Percentiles rank a stretch among this genome's conserved stretches.
Conservation (phyloP, 2,329 filamentous ascomycete species). For the Aureobasidium sp. region DNA sequence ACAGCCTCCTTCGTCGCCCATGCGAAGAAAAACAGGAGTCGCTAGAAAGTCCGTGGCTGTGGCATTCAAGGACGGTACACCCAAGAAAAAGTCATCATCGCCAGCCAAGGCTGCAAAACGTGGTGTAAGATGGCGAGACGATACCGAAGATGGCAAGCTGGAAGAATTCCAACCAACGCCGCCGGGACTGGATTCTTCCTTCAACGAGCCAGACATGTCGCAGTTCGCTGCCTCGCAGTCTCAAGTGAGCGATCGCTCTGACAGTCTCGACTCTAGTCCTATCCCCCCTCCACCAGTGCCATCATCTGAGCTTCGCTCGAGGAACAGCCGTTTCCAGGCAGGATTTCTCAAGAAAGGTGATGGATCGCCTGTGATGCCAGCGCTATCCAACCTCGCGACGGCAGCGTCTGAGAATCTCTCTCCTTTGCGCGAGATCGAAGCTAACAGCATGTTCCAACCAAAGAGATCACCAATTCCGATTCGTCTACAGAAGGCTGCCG, state of each 20-base stretch:
- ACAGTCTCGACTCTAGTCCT: slow-evolving; percentile 43
- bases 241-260: slow-evolving; percentile 14
- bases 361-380: slow-evolving; percentile 46
- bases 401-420: slow-evolving; percentile 47
- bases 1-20: slow-evolving; percentile 52
- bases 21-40: slow-evolving; percentile 57
- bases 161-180: slow-evolving; percentile 91
- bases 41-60: slow-evolving; percentile 64
- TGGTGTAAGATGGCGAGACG: slow-evolving; percentile 84
- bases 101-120: slow-evolving; percentile 53
- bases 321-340: slow-evolving; percentile 61
- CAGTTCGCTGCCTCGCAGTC: slow-evolving; percentile 23
- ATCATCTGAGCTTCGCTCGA: slow-evolving; percentile 50
- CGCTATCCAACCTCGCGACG: slow-evolving; percentile 49
- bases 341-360: slow-evolving; percentile 67
- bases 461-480: slow-evolving; percentile 24
- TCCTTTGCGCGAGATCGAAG: slow-evolving; percentile 37
- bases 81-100: slow-evolving; percentile 62
- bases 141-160: slow-evolving; percentile 74
- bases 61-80: slow-evolving; percentile 62
- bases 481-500: slow-evolving; percentile 27
- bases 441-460: slow-evolving; percentile 34
- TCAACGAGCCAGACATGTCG: slow-evolving; percentile 37
- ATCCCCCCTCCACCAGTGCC: slow-evolving; percentile 48
- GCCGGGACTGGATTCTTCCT: slow-evolving; percentile 53